Conservation (phyloP, 2,329 filamentous ascomycete species). For the Grosmannia clavigera region DNA sequence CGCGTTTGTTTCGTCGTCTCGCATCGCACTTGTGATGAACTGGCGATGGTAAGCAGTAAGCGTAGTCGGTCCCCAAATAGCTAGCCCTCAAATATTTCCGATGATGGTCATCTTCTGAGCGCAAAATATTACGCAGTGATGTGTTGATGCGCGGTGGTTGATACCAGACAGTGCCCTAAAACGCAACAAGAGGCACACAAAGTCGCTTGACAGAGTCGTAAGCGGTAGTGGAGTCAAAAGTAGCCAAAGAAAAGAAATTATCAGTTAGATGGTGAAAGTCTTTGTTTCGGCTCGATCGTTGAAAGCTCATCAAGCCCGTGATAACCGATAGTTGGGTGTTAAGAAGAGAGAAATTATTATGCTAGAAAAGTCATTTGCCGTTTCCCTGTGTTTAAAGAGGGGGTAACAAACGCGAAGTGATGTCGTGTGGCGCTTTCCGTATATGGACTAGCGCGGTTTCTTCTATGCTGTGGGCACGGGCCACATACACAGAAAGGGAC, state of each 20-base stretch:
- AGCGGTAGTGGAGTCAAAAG: background rate
- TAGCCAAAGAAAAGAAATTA: background rate
- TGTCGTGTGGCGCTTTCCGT: slow-evolving; percentile 5
- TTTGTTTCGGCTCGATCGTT: background rate
- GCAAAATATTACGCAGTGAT: background rate
- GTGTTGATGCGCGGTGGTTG: background rate
- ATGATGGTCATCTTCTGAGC: background rate
- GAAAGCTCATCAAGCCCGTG: background rate
- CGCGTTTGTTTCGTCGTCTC: background rate
- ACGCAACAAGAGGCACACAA: background rate
- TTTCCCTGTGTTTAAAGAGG: background rate
- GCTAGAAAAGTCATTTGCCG: background rate
- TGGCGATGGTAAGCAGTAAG: background rate
- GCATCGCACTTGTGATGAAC: background rate
- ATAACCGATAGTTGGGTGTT: background rate
- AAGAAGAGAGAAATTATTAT: background rate
- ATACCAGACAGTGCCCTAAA: background rate
- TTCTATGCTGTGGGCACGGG: slow-evolving; percentile 7
- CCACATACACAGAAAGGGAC: slow-evolving; percentile 12
- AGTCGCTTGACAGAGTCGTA: background rate
- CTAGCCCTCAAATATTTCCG: background rate
- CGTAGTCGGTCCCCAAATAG: background rate
- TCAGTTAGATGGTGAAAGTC: background rate
- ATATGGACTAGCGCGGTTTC: slow-evolving; percentile 3
- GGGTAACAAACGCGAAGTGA: background rate